phyloP scores from a whole-genome alignment of 345 rosid genomes.

The Lepidium aucheri region DNA sequence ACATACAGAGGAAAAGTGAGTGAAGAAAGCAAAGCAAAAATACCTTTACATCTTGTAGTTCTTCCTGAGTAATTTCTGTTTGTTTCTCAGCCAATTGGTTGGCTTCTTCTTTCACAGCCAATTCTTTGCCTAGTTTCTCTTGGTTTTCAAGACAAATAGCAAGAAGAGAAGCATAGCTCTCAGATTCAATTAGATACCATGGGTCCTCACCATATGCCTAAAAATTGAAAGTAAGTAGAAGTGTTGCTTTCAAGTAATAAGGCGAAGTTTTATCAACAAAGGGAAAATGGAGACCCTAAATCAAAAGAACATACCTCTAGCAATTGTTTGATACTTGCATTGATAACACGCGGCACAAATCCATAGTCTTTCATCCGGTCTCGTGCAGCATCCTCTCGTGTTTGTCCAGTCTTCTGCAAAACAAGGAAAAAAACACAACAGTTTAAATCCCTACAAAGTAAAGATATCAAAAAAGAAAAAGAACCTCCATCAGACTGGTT shows the following conservation, averaged over 20 bases:
- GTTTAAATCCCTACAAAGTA: background rate
- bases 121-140: background rate
- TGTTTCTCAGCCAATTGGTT: background rate
- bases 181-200: conserved; percentile 33
- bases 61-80: background rate
- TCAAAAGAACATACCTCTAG: conserved; percentile 19
- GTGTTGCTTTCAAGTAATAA: background rate
- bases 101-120: background rate
- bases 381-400: conserved; percentile 38
- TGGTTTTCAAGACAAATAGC: conserved; percentile 20
- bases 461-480: background rate
- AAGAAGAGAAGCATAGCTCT: conserved; percentile 20
- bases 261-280: background rate
- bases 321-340: conserved; percentile 17
- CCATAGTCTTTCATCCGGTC: conserved; percentile 29
- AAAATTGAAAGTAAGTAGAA: background rate
- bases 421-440: background rate
- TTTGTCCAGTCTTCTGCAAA: conserved; percentile 18
- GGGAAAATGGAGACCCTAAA: background rate
- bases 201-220: conserved; percentile 34
- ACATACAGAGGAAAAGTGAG: background rate
- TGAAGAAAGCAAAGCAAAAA: background rate
- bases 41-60: background rate
- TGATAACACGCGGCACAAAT: conserved; percentile 17
- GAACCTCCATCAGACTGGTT: background rate